Conservation (phyloP, 208 protist species). For the Leishmania braziliensis region DNA sequence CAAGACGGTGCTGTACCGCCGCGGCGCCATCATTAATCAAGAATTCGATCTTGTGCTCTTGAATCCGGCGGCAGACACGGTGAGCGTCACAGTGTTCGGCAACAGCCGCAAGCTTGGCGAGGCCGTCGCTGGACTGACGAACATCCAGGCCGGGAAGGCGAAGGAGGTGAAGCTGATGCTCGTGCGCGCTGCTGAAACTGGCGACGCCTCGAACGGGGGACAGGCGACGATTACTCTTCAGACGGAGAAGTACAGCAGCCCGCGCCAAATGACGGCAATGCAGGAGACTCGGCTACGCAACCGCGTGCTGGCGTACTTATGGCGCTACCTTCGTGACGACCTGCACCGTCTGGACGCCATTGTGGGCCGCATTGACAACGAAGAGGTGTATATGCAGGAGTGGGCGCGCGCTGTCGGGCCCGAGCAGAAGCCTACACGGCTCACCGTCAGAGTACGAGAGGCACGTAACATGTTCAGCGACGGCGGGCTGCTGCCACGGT, state of each 20-base stretch:
- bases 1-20: slow-evolving; percentile 46
- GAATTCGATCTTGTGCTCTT: slow-evolving; percentile 49
- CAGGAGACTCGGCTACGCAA: slow-evolving; percentile 48
- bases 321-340: slow-evolving; percentile 79
- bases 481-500: slow-evolving; percentile 15
- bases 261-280: slow-evolving; percentile 28
- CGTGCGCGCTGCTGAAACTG: slow-evolving; percentile 70
- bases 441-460: slow-evolving; percentile 41
- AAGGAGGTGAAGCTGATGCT: slow-evolving; percentile 65
- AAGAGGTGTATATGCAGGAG: slow-evolving; percentile 55
- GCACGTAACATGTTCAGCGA: slow-evolving; percentile 23
- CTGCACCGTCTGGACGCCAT: slow-evolving; percentile 80
- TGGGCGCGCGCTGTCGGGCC: slow-evolving; percentile 65
- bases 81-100: slow-evolving; percentile 57
- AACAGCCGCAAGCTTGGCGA: slow-evolving; percentile 62
- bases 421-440: slow-evolving; percentile 38
- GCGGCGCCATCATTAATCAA: slow-evolving; percentile 54
- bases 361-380: slow-evolving; percentile 54
- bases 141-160: slow-evolving; percentile 44
- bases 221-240: slow-evolving; percentile 47
- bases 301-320: slow-evolving; percentile 75
- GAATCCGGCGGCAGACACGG: slow-evolving; percentile 38
- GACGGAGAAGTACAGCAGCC: slow-evolving; percentile 54
- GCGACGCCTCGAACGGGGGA: slow-evolving; percentile 63
- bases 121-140: slow-evolving; percentile 59